Base-by-base conservation (phyloP, 441 rosid genomes). In the Aleurites moluccanus region DNA sequence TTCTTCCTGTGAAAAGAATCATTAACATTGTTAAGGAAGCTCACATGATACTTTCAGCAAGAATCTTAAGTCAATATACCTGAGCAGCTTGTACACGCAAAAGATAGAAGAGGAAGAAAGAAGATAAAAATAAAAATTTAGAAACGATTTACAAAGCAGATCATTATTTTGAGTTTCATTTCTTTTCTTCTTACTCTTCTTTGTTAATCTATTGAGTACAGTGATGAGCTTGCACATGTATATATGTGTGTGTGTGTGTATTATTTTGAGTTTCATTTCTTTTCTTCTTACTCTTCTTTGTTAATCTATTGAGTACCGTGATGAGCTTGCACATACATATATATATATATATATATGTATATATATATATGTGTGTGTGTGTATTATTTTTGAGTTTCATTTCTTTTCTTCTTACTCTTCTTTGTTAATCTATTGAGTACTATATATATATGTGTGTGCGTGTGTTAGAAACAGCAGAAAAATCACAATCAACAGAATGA, bases 1-100 rank as follows among this genome's bases (percentile, higher is more conserved):
- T 59, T 82, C 86, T 63, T 83, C 89, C 94, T 91, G 84, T 55
- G 61, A 80, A 44, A 78, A 77, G 62, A 70, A 77, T 8, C 9
- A 10, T 30, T 13, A 49, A 64, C 56, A 74, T 18, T 14, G 20
- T 50, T 45, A 64, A 69, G 47, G 11, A 73, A 69, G 68, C 5
- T 28, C n/a, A 63, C 49, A 42, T 11, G 45, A 62, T 57, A 1
- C 30, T 21, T 64, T 14, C 30, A 23, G 74, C n/a, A 16, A 30
- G 14, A 30, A 67, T 21, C 13, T 62, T 11, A 50, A 15, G 62
- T 13, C 60, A 40, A 28, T 6, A 67, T n/a, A 52, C 57, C 67
- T 52, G 27, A 33, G 27, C 38, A 68, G 2, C 25, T 15, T 10
- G 8, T 27, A 27, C 6, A 21, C 1, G 33, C 20, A 27, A 23